A percentile compares a stretch with the other conserved stretches of the same genome.
Conservation (phyloP, 73 alveolate genomes). For the Stentor coeruleus region DNA sequence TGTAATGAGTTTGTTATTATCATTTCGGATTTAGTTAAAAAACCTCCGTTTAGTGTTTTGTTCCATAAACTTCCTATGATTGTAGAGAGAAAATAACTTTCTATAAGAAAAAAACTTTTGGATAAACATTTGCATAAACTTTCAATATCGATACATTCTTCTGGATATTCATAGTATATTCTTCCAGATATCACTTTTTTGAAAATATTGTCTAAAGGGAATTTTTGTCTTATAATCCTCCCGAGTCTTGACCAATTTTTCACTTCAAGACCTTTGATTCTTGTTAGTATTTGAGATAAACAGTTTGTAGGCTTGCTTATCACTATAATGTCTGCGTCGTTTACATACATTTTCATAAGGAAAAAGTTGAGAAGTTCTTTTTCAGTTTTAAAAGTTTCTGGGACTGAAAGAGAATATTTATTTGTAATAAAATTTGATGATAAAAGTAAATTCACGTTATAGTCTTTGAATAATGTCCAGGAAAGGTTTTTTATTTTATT, state of each 20-base stretch:
- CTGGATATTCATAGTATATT: background rate
- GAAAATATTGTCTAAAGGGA: background rate
- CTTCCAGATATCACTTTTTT: background rate
- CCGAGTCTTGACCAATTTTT: background rate
- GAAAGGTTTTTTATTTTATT: no score
- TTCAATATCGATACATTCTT: background rate
- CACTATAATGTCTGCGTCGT: background rate
- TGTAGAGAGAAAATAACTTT: background rate
- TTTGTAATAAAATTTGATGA: background rate
- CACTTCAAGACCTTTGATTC: background rate
- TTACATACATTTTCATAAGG: background rate
- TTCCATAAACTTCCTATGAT: no score
- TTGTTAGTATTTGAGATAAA: no score
- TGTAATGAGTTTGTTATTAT: no score
- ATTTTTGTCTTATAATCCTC: background rate
- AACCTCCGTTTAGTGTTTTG: no score
- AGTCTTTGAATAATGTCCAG: background rate
- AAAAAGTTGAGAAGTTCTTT: background rate
- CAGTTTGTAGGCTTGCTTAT: background rate
- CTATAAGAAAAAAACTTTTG: background rate
- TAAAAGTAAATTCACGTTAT: no score
- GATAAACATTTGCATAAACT: background rate
- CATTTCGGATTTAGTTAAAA: background rate
- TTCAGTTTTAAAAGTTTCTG: background rate
- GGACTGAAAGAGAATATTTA: background rate